These are phyloP conservation scores for Leptographium lundbergii DNA, from an alignment of 2,329 filamentous ascomycete genomes.

Conservation along the genomic window DNA sequence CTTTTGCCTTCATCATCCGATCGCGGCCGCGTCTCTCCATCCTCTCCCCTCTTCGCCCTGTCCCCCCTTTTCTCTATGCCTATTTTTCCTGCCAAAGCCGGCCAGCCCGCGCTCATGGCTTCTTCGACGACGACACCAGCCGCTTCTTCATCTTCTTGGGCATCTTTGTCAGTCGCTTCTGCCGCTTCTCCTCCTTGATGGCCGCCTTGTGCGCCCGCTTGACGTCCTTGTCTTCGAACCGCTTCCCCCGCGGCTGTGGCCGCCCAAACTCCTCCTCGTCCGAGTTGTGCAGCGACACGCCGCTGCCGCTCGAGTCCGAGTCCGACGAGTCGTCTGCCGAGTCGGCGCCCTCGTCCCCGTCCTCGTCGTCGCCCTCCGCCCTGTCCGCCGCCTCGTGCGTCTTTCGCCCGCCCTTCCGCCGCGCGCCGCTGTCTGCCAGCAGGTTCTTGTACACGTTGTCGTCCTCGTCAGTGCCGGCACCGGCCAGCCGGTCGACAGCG, in stretches of 20 bases:
- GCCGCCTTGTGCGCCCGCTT: constrained; percentile 81
- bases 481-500: constrained; percentile 26
- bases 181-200: constrained; percentile 90
- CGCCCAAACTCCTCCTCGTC: constrained; percentile 45
- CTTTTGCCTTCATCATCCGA: constrained; percentile 12
- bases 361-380: constrained; percentile 17
- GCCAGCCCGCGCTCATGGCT: no score
- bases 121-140: constrained; percentile 51
- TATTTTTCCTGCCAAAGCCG: background rate
- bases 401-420: constrained; percentile 11
- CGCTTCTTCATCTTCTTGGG: constrained; percentile 94
- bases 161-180: constrained; percentile 90
- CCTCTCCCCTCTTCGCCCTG: background rate
- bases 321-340: constrained; percentile 19
- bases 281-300: constrained; percentile 28
- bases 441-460: constrained; percentile 60
- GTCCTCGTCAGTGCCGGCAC: constrained; percentile 45
- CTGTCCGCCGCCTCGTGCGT: constrained; percentile 18
- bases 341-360: background rate
- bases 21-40: background rate
- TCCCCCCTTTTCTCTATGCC: constrained; percentile 28
- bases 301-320: constrained; percentile 33
- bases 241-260: constrained; percentile 62
- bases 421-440: constrained; percentile 39
- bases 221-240: constrained; percentile 81